Evolutionary conservation across 228 moss, liverwort and hornwort genomes (phyloP), one percentile per base, ranked within the genome.

Genomic region (Sphagnum magellanicum): DNA sequence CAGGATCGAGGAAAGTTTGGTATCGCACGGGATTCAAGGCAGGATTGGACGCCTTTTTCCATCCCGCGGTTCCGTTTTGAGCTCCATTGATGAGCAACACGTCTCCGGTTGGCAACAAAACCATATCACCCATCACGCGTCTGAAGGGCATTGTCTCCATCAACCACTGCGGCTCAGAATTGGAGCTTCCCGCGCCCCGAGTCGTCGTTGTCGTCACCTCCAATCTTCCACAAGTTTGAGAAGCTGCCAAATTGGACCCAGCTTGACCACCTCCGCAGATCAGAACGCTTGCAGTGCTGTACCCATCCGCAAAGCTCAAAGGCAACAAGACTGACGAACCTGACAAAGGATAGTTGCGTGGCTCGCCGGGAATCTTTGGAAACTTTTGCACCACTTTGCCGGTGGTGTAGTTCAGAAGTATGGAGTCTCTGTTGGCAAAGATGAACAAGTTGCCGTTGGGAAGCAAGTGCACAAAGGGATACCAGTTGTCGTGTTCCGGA

Each of bases 41-140:
- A 59, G 75, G 70, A 9, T 70, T 70, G 14, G 53, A 32, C 6
- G 75, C 74, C 49, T 51, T 4, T 8, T 52, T 63, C 74, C 74
- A 74, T 48, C 74, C 74, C 48, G 61, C 61, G 13, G 10, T 6
- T 5, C 74, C 74, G 6, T 15, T 66, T 69, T 63, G 63, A 5
- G 77, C 81, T 1, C 84, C 74, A 15, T 74, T 74, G 74, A 74
- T 74, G 55, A 73, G 46, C 64, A 73, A 55, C 10, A 73, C 66
- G 15, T 73, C 66, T 4, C 66, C 65, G 16, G 53, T 60, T 5
- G 72, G 72, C 49, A 58, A 47, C 10, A 65, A 53, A 5, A 73
- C 4, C 72, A 73, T 73, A 53, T 73, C 72, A 8, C 58, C 66
- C 72, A 73, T 65, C 10, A 57, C 50, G 16, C 72, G 66, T 7